phyloP scores from a whole-genome alignment of 306 rosid species.

The Castanospermum australe region DNA sequence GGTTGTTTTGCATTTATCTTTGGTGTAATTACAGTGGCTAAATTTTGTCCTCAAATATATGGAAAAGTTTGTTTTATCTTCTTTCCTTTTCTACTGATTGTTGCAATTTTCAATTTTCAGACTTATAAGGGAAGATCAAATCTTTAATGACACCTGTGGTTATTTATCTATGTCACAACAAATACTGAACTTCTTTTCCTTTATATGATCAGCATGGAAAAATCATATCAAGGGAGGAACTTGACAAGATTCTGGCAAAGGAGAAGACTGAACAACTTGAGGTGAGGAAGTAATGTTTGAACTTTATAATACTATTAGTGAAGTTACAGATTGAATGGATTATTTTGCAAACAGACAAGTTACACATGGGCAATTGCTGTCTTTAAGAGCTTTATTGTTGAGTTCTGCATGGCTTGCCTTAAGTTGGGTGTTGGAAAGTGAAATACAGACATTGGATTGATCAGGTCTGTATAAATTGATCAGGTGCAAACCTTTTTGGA shows the following conservation, averaged over 20 bases:
- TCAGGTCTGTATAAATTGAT: background rate
- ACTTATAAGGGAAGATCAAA: background rate
- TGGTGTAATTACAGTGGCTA: background rate
- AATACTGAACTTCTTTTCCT: constrained; percentile 32
- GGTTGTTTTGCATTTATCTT: constrained; percentile 1
- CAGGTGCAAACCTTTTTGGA: background rate
- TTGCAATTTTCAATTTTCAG: background rate
- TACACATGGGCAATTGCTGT: constrained; percentile 1
- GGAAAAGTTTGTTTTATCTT: background rate
- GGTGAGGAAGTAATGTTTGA: constrained; percentile 47
- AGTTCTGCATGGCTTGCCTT: background rate
- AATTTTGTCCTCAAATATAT: constrained; percentile 11
- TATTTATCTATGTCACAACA: background rate
- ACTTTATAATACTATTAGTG: background rate
- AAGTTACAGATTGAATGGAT: background rate
- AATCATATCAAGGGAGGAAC: constrained; percentile 86
- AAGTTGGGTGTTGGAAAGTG: constrained; percentile 11
- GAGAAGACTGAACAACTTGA: constrained; percentile 73
- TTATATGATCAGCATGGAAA: constrained; percentile 70
- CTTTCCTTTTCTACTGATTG: background rate
- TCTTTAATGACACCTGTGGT: background rate
- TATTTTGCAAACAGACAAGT: background rate
- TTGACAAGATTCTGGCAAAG: constrained; percentile 61
- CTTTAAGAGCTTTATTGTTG: background rate
- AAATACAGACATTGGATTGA: background rate